Evolutionary conservation across 2,329 filamentous ascomycete genomes (phyloP), one percentile per base, ranked within the genome.

Genomic region (Neurospora crassa): DNA sequence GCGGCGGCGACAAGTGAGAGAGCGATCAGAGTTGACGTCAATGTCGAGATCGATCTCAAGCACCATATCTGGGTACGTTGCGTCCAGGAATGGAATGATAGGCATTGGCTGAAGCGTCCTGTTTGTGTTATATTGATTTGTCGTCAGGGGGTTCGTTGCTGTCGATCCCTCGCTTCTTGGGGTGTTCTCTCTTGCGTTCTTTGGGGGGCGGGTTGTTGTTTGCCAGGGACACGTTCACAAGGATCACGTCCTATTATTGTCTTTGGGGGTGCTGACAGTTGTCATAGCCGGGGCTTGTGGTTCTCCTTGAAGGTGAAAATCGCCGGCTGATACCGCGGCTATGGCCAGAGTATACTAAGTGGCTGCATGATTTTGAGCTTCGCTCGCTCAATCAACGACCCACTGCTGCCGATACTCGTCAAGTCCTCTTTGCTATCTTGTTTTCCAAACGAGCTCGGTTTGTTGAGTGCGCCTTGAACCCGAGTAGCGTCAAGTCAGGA

Each of bases 381-480:
- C 16, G 16, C 29, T 63, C 24, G 16, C 24, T 34, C 7, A 14
- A 34, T 11, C 14, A 16, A 10, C 20, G 12, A 5, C 5, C 7
- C 2, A 16, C 24, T 24, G 2, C 53, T 34, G 53, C 14, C 14
- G 3, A 5, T 59, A 2, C 10, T 34, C 53, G 4, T 29, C 53
- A 34, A 18, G 14, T 8, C 3, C 24, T 24, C 24, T 24, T 18
- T 18, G 68, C 68, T 43, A 73, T n/a, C 71, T 74, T 71, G 41
- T 70, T 88, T 75, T 92, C 89, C 76, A 90, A 88, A 80, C 99
- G 96, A 69, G 87, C 84, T 63, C 92, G 88, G 80, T 97, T 97
- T 80, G 91, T 92, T 68, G 98, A 84, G 82, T 99, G 96, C 1
- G 96, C 89, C 81, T 97, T 93, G 74, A 99, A 99, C 78, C 97